Percentiles rank a stretch among this genome's conserved stretches.
Evolutionary conservation across 495 filamentous ascomycete genomes (phyloP).

Genomic region (Penicillium desertorum): DNA sequence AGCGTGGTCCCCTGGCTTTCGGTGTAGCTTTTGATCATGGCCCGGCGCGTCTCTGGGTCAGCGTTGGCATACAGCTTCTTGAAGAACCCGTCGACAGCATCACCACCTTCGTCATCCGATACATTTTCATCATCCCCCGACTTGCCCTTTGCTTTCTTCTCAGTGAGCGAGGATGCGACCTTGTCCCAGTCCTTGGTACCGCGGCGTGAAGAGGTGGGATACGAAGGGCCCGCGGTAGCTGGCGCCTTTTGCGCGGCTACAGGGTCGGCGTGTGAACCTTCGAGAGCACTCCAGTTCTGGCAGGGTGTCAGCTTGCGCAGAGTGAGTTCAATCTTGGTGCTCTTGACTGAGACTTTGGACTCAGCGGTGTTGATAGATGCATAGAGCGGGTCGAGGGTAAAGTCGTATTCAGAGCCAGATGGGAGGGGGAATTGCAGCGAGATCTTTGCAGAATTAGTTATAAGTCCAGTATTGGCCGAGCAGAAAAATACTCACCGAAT

Average conservation of each 20-base stretch:
- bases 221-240: conserved; percentile 53
- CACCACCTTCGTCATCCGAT: conserved; percentile 59
- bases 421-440: conserved; percentile 66
- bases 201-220: conserved; percentile 83
- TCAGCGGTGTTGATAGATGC: conserved; percentile 59
- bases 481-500: conserved; percentile 42
- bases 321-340: conserved; percentile 81
- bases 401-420: conserved; percentile 59
- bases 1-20: conserved; percentile 93
- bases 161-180: conserved; percentile 57
- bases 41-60: conserved; percentile 75
- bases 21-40: conserved; percentile 96
- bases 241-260: conserved; percentile 25
- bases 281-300: conserved; percentile 74
- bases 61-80: conserved; percentile 83
- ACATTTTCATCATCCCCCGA: conserved; percentile 31
- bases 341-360: conserved; percentile 63
- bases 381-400: conserved; percentile 70
- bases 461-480: neutral
- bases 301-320: conserved; percentile 67
- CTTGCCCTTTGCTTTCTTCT: conserved; percentile 40
- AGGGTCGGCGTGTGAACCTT: conserved; percentile 46
- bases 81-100: conserved; percentile 85
- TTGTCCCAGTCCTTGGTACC: conserved; percentile 95
- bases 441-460: conserved; percentile 36